Percentiles rank a stretch among this genome's conserved stretches.
Evolutionary conservation across 768 basidiomycete species (phyloP).

Genomic region (Leccinellum rugosiceps): DNA sequence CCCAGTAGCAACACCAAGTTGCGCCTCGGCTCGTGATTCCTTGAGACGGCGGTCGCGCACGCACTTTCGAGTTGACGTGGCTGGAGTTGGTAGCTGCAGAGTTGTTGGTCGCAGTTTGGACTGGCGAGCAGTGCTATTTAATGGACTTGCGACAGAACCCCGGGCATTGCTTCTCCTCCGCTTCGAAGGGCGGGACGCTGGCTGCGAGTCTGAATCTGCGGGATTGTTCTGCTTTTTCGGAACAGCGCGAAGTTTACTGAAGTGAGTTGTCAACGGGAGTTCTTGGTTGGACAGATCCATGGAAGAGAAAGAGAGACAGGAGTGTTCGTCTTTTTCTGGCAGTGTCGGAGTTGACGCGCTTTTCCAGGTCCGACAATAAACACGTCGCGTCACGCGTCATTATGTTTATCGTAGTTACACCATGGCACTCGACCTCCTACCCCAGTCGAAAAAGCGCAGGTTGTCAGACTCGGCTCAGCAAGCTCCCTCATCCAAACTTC

Average conservation of each 20-base stretch:
- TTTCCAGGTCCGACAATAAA: constrained; percentile 29
- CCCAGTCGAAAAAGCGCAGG: constrained; percentile 57
- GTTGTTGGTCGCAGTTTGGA: constrained; percentile 2
- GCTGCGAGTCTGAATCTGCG: not conserved
- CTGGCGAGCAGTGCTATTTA: not conserved
- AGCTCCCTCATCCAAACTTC: constrained; percentile 50
- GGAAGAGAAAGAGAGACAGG: not conserved
- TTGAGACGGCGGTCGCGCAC: not conserved
- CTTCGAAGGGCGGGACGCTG: constrained; percentile 15
- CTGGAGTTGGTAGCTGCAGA: constrained; percentile 25
- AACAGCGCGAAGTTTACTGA: constrained; percentile 3
- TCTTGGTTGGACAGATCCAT: constrained; percentile 34
- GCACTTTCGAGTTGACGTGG: constrained; percentile 18
- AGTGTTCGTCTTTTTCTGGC: not conserved
- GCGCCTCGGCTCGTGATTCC: not conserved
- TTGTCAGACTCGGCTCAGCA: constrained; percentile 41
- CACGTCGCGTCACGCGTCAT: constrained; percentile 21
- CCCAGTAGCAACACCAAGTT: not conserved
- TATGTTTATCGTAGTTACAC: not conserved
- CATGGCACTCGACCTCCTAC: constrained; percentile 27
- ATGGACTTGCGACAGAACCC: not conserved
- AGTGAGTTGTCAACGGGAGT: constrained; percentile 31
- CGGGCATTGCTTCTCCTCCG: constrained; percentile 12
- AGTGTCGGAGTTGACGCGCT: constrained; percentile 41
- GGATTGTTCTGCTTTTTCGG: constrained; percentile 4